A percentile compares a stretch with the other conserved stretches of the same genome.
Evolutionary conservation across 2,329 filamentous ascomycete genomes (phyloP).

Genomic region (Dothidotthia symphoricarpi): DNA sequence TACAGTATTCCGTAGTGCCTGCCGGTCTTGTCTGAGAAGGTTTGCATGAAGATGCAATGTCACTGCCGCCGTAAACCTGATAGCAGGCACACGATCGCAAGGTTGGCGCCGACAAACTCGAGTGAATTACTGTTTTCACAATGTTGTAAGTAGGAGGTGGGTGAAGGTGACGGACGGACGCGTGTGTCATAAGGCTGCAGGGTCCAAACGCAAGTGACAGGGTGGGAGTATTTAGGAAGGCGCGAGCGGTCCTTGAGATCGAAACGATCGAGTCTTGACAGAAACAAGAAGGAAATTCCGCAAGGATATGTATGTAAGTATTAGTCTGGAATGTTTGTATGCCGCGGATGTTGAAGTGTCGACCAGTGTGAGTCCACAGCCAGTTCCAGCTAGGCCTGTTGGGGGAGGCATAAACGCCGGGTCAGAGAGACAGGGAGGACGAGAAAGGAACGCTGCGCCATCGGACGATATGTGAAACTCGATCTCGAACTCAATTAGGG

Average conservation of each 20-base stretch:
- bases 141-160: not conserved
- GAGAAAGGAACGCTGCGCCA: not conserved
- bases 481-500: no score
- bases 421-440: no score
- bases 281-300: not conserved
- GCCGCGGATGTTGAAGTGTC: not conserved
- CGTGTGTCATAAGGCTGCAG: slow-evolving; percentile 4
- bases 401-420: no score
- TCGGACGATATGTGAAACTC: not conserved
- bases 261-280: not conserved
- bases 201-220: slow-evolving; percentile 2
- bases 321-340: slow-evolving; percentile 1
- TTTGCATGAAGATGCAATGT: not conserved
- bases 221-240: slow-evolving; percentile 2
- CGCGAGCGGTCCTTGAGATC: not conserved
- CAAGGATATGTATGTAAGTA: not conserved
- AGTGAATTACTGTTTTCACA: not conserved
- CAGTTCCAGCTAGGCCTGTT: not conserved
- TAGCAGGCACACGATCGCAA: not conserved
- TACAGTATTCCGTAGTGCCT: not conserved
- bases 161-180: not conserved
- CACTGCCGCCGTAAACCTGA: not conserved
- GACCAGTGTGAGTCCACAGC: not conserved
- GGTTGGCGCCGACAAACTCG: not conserved
- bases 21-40: not conserved